phyloP scores from a whole-genome alignment of 2,329 filamentous ascomycete genomes.

The Dothidotthia symphoricarpi region DNA sequence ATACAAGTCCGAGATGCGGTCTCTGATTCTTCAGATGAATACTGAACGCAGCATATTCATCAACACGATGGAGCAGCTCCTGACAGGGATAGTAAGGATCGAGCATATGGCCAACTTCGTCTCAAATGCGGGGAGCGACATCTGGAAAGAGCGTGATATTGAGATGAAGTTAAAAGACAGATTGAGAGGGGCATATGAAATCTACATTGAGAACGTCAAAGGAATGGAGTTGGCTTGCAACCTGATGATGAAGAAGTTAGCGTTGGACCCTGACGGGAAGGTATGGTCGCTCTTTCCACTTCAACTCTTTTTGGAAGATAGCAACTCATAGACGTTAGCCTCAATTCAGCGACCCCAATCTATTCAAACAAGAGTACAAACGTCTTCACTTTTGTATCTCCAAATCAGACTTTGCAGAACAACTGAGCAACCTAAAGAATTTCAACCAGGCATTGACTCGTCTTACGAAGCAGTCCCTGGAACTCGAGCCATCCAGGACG shows the following conservation, averaged over 20 bases:
- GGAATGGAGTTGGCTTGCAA: conserved; percentile 15
- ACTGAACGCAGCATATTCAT: conserved; percentile 29
- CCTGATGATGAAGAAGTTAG: conserved; percentile 19
- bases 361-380: conserved; percentile 29
- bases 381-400: conserved; percentile 26
- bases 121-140: conserved; percentile 7
- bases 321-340: conserved; percentile 5
- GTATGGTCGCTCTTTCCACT: conserved; percentile 5
- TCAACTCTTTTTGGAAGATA: neutral
- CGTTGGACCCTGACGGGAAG: conserved; percentile 18
- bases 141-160: conserved; percentile 12
- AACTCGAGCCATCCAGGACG: conserved; percentile 14
- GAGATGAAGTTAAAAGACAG: conserved; percentile 11
- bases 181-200: conserved; percentile 8
- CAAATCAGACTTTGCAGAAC: conserved; percentile 23
- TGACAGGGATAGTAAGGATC: conserved; percentile 18
- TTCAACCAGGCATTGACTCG: conserved; percentile 21
- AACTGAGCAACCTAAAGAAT: conserved; percentile 17
- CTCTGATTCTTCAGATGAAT: conserved; percentile 17
- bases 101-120: conserved; percentile 20
- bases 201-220: conserved; percentile 15
- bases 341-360: conserved; percentile 17
- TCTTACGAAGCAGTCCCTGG: conserved; percentile 23
- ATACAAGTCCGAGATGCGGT: conserved; percentile 20
- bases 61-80: conserved; percentile 26